A percentile compares a stretch with the other conserved stretches of the same genome.
These are phyloP conservation scores for Scenedesmus sp. DNA, from an alignment of 163 green algal genomes.

Conservation along the genomic window DNA sequence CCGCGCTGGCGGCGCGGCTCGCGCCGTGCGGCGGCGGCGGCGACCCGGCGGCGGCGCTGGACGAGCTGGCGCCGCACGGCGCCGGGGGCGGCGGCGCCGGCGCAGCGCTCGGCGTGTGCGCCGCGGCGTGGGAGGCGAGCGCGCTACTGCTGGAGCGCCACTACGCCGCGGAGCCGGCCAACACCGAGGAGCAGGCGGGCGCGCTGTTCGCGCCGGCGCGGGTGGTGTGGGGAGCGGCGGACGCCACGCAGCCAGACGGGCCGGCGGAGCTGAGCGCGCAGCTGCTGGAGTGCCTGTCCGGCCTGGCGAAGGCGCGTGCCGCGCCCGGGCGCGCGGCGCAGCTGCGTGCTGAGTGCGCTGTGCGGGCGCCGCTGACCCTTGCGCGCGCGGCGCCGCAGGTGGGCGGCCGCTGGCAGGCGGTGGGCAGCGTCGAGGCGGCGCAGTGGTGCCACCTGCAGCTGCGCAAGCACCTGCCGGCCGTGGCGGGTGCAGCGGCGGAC, in stretches of 20 bases:
- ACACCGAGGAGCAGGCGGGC: slow-evolving; percentile 19
- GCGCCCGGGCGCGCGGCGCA: too few relatives aligned
- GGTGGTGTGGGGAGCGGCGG: too few relatives aligned
- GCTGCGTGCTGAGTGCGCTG: too few relatives aligned
- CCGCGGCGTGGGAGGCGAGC: neutral
- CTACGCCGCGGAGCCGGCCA: slow-evolving; percentile 15
- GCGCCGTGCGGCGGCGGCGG: neutral
- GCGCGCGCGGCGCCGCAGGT: too few relatives aligned
- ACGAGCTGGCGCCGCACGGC: neutral
- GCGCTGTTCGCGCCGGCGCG: too few relatives aligned
- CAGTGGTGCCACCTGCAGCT: slow-evolving; percentile 26
- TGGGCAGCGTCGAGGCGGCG: neutral
- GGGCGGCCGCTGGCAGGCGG: slow-evolving; percentile 1
- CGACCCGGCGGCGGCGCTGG: neutral
- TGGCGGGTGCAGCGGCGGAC: neutral
- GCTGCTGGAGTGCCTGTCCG: too few relatives aligned
- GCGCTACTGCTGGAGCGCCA: slow-evolving; percentile 18
- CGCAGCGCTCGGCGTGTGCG: neutral
- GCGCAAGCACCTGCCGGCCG: slow-evolving; percentile 8
- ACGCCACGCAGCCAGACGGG: too few relatives aligned
- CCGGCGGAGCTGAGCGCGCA: too few relatives aligned
- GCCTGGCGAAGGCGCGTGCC: too few relatives aligned
- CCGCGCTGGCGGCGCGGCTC: neutral
- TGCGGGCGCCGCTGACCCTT: too few relatives aligned
- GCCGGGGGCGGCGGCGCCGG: too few relatives aligned